Base-by-base conservation (phyloP, 2,329 filamentous ascomycete species). In the Sarocladium oryzae region DNA sequence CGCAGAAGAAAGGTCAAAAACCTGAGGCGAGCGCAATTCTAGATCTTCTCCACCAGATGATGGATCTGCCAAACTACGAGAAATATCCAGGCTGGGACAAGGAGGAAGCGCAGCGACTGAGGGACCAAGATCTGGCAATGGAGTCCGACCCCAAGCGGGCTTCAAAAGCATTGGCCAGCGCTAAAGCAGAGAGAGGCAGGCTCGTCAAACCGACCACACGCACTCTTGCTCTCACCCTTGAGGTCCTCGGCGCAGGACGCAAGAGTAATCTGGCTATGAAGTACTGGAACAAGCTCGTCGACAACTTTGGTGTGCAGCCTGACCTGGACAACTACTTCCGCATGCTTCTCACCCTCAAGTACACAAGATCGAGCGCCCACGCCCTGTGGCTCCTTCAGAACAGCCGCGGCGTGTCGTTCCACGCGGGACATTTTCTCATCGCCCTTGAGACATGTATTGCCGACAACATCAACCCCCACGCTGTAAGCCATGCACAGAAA, bases 261-360 rank as follows among this genome's bases (percentile, higher is more conserved):
- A 75, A 79, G 50, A 79, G 81, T 7, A 75, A 77, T 13, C 68
- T 79, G n/a, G 86, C 82, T n/a, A 68, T 78, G 50, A 76, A 76
- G 28, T 97, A 96, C 67, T 97, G 91, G 91, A 72, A 85, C 16
- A 63, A 85, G 5, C 71, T 96, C 52, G 87, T 85, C 6, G 64
- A 73, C 2, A 67, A 74, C 11, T 76, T 82, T 63, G 68, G 69
- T n/a, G 69, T 96, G 53, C 63, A 71, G 2, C 90, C 92, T 1
- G 91, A 96, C 63, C 60, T 72, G 8, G 76, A 84, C 56, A 90
- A 89, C 62, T 86, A 84, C 69, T 74, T 82, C 56, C 72, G 75
- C 56, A 84, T 89, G 60, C 73, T 96, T 15, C 78, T 81, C 50
- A 66, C 88, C 37, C 76, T 93, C 32, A 80, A 82, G 49, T 65